Conservation (phyloP, 1,284 basidiomycete genomes). For the Fomes fomentarius region DNA sequence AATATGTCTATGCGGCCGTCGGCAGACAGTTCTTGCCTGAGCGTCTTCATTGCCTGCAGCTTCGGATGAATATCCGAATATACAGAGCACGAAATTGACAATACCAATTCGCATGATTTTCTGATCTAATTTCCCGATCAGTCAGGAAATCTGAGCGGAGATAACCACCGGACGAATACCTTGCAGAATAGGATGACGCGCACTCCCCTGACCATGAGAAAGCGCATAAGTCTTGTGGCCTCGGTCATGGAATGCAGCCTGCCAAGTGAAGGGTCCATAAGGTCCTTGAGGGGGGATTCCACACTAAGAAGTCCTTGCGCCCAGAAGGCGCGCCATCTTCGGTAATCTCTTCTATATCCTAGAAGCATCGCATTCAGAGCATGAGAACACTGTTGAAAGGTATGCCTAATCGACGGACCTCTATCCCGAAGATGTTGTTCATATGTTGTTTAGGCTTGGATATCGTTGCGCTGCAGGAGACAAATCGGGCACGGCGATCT, state of each 20-base stretch:
- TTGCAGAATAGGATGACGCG: conserved; percentile 90
- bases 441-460: conserved; percentile 80
- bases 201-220: conserved; percentile 81
- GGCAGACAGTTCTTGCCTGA: conserved; percentile 73
- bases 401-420: conserved; percentile 34
- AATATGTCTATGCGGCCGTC: conserved; percentile 82
- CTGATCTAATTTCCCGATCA: conserved; percentile 53
- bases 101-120: conserved; percentile 80
- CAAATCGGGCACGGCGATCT: conserved; percentile 70
- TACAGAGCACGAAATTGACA: not conserved
- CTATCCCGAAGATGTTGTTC: conserved; percentile 73
- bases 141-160: not conserved
- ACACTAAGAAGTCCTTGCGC: conserved; percentile 77
- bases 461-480: conserved; percentile 92
- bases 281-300: conserved; percentile 77
- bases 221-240: conserved; percentile 77
- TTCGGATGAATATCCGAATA: not conserved
- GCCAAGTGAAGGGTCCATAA: conserved; percentile 58
- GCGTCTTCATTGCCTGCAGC: conserved; percentile 75
- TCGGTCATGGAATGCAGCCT: conserved; percentile 69
- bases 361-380: no score
- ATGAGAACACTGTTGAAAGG: not conserved
- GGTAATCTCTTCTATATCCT: conserved; percentile 67
- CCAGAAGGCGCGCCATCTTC: conserved; percentile 88
- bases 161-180: conserved; percentile 41